phyloP scores from a whole-genome alignment of 148 eudicot genomes.

The Nepenthes gracilis region DNA sequence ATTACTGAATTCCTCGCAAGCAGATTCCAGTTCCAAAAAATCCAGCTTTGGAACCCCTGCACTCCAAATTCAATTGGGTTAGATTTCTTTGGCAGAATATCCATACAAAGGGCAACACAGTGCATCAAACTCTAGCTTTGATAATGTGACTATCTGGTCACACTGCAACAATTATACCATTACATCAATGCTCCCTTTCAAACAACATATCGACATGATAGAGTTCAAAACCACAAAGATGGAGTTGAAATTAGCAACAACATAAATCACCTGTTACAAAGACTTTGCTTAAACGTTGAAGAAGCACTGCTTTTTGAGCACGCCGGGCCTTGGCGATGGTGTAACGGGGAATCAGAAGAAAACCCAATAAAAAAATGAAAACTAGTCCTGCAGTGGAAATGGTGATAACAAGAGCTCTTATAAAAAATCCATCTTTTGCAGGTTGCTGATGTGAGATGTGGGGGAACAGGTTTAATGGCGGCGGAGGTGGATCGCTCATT shows the following conservation, averaged over 20 bases:
- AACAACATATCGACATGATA: too few relatives aligned
- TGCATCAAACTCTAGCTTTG: too few relatives aligned
- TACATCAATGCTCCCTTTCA: too few relatives aligned
- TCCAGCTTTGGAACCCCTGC: constrained; percentile 35
- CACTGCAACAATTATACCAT: too few relatives aligned
- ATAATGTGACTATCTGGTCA: too few relatives aligned
- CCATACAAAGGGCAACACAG: too few relatives aligned
- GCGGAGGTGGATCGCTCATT: constrained; percentile 4
- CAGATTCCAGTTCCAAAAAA: constrained; percentile 29
- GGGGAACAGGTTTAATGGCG: constrained; percentile 6
- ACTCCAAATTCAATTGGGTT: constrained; percentile 4
- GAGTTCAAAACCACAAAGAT: neutral
- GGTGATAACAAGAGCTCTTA: neutral
- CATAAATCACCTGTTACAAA: constrained; percentile 31
- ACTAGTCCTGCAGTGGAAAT: constrained; percentile 2
- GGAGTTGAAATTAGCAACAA: neutral
- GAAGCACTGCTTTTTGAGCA: constrained; percentile 22
- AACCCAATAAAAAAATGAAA: constrained; percentile 4
- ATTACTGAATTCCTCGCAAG: constrained; percentile 46
- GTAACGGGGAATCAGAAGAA: constrained; percentile 11
- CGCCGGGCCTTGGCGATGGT: constrained; percentile 8
- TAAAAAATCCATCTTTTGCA: neutral
- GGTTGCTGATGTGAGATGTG: constrained; percentile 2
- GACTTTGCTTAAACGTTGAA: constrained; percentile 35
- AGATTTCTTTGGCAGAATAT: neutral